Conservation (phyloP, 148 eudicot species). For the Nepenthes mirabilis region DNA sequence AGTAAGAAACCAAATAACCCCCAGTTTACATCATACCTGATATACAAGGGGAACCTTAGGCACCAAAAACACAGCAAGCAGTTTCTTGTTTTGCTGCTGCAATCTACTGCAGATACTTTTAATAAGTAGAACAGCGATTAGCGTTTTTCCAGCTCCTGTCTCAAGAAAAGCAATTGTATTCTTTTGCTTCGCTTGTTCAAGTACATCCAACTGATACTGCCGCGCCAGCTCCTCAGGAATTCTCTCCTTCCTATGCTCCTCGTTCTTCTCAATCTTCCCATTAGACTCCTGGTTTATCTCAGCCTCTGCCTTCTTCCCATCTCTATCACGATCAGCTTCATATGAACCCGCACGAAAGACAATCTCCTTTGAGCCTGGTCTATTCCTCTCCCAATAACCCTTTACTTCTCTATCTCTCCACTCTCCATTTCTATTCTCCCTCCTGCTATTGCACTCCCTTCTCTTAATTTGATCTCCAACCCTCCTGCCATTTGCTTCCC, state of each 20-base stretch:
- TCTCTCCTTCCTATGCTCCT: conserved; percentile 28
- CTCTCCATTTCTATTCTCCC: conserved; percentile 46
- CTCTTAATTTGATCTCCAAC: conserved; percentile 30
- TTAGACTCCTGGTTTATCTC: conserved; percentile 29
- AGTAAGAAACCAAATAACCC: neutral
- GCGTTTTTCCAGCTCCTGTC: conserved; percentile 96
- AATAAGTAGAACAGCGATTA: conserved; percentile 86
- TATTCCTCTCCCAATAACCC: conserved; percentile 93
- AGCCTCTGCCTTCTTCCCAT: conserved; percentile 22
- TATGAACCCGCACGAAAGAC: conserved; percentile 64
- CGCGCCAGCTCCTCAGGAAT: conserved; percentile 72
- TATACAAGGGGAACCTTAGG: conserved; percentile 98
- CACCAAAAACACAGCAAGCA: conserved; percentile 84
- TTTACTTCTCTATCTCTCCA: conserved; percentile 52
- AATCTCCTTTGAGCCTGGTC: conserved; percentile 51
- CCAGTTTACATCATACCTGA: conserved; percentile 40
- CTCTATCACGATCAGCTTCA: conserved; percentile 44
- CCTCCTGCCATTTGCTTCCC: conserved; percentile 43
- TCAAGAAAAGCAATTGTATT: conserved; percentile 98
- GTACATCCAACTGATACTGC: conserved; percentile 87
- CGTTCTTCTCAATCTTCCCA: conserved; percentile 30
- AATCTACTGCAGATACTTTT: conserved; percentile 49
- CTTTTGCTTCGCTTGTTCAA: conserved; percentile 82
- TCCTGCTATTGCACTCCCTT: conserved; percentile 34
- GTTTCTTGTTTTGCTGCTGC: conserved; percentile 54